These are phyloP conservation scores for Hanseniaspora pseudoguilliermondii DNA, from an alignment of 805 yeast genomes.

Conservation along the genomic window DNA sequence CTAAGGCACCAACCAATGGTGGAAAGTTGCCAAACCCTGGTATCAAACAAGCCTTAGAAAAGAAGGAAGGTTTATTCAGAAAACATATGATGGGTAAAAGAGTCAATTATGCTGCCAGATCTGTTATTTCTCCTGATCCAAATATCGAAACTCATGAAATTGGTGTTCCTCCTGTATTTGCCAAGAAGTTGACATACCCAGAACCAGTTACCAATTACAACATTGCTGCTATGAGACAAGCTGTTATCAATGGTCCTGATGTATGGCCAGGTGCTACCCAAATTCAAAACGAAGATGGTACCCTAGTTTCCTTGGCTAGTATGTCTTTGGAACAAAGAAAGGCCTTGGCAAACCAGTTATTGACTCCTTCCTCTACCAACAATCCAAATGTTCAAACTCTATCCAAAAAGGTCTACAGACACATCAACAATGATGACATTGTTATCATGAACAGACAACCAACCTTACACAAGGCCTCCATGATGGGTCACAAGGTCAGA, in stretches of 20 bases:
- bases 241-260: conserved; percentile 94
- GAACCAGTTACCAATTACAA: conserved; percentile 94
- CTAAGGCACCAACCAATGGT: conserved; percentile 66
- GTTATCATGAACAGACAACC: conserved; percentile 99
- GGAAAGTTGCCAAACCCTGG: conserved; percentile 74
- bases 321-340: conserved; percentile 91
- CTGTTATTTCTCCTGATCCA: conserved; percentile 98
- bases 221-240: conserved; percentile 79
- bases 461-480: conserved; percentile 95
- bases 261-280: conserved; percentile 98
- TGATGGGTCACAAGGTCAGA: conserved; percentile 98
- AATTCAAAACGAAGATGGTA: conserved; percentile 91
- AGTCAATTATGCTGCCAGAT: conserved; percentile 96
- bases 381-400: conserved; percentile 45
- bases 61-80: conserved; percentile 96
- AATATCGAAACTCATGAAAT: conserved; percentile 94
- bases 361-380: conserved; percentile 52
- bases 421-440: conserved; percentile 86
- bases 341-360: conserved; percentile 82
- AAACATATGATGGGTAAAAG: conserved; percentile 99
- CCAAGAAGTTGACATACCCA: conserved; percentile 87
- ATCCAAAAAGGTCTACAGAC: conserved; percentile 89
- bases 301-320: conserved; percentile 64
- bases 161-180: conserved; percentile 98
- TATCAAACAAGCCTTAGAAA: conserved; percentile 91